A percentile compares a stretch with the other conserved stretches of the same genome.
Evolutionary conservation across 192 early-diverging fungal species (phyloP).

Genomic region (Phycomyces blakesleeanus): DNA sequence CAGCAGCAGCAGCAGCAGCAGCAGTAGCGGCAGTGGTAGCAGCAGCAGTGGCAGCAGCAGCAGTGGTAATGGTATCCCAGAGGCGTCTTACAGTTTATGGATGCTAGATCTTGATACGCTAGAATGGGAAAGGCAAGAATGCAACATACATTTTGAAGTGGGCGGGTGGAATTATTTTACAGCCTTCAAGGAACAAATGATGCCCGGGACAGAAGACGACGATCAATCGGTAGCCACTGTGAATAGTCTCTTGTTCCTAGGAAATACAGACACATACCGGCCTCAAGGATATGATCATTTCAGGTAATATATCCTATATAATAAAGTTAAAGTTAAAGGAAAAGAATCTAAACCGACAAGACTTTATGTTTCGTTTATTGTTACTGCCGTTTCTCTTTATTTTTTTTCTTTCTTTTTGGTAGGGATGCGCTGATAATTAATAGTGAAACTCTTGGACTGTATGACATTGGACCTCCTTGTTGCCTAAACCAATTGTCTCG

Average conservation of each 20-base stretch:
- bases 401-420: not conserved
- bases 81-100: slow-evolving; percentile 49
- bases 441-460: slow-evolving; percentile 50
- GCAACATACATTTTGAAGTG: slow-evolving; percentile 42
- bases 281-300: slow-evolving; percentile 56
- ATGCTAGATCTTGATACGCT: slow-evolving; percentile 54
- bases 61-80: slow-evolving; percentile 1
- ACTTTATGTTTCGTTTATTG: slow-evolving; percentile 1
- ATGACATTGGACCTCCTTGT: slow-evolving; percentile 43
- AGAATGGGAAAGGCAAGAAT: slow-evolving; percentile 53
- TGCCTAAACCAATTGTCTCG: slow-evolving; percentile 40
- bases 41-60: no score
- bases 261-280: slow-evolving; percentile 49
- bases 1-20: no score
- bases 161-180: slow-evolving; percentile 60
- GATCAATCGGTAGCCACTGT: slow-evolving; percentile 23
- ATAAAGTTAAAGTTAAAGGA: no score
- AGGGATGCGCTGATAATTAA: slow-evolving; percentile 51
- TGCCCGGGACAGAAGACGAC: slow-evolving; percentile 15
- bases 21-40: no score
- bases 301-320: slow-evolving; percentile 23
- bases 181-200: slow-evolving; percentile 34
- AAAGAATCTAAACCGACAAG: no score
- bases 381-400: not conserved
- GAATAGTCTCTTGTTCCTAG: slow-evolving; percentile 46